Percentiles rank a stretch among this genome's conserved stretches.
Evolutionary conservation across 495 filamentous ascomycete species (phyloP).

Genomic region (Talaromyces thailandensis): DNA sequence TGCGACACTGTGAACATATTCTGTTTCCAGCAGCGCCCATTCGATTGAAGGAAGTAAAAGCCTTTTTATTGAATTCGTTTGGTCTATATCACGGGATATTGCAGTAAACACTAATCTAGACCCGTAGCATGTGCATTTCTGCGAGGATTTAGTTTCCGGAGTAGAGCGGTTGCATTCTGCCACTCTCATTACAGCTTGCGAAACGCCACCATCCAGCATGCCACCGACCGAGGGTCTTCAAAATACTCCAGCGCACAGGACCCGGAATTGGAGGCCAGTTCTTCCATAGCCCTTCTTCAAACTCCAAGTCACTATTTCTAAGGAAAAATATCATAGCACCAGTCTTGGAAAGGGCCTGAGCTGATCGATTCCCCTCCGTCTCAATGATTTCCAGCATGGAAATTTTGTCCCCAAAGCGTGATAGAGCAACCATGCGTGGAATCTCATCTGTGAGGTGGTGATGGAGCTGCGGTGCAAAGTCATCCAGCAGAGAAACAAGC

Average conservation of each 20-base stretch:
- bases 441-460: not conserved
- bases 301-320: not conserved
- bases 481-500: not conserved
- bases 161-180: not conserved
- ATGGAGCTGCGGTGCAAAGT: not conserved
- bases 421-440: not conserved
- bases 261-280: not conserved
- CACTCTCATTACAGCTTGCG: not conserved
- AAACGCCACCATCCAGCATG: not conserved
- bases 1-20: no score
- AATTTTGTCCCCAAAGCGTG: not conserved
- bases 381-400: not conserved
- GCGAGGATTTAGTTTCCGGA: not conserved
- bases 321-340: not conserved
- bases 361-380: not conserved
- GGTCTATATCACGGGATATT: not conserved
- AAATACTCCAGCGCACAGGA: not conserved
- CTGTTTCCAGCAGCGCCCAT: no score
- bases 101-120: not conserved
- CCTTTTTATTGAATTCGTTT: no score
- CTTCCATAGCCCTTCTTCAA: conserved; percentile 1
- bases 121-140: not conserved
- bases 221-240: conserved; percentile 1
- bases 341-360: not conserved
- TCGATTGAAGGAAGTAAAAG: no score